Conservation (phyloP, 2,329 filamentous ascomycete species). For the Podosphaera fusca region DNA sequence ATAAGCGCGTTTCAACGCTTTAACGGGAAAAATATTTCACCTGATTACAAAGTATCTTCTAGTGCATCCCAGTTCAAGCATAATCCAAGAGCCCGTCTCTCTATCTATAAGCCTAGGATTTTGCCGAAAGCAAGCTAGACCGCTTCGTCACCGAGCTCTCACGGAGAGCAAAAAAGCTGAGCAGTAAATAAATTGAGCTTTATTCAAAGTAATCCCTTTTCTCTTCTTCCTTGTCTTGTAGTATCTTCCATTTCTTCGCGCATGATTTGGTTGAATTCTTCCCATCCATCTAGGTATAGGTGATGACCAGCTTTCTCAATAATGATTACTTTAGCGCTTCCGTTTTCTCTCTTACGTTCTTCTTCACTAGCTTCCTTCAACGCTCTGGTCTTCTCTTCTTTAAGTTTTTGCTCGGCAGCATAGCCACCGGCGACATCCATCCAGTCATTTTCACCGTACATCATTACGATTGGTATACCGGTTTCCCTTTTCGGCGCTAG, state of each 20-base stretch:
- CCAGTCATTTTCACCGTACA: constrained; percentile 98
- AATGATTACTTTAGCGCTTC: constrained; percentile 60
- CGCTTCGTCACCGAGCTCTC: no score
- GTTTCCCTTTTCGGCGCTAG: constrained; percentile 18
- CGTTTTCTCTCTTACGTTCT: constrained; percentile 50
- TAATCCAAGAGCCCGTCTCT: no score
- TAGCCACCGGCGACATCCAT: constrained; percentile 84
- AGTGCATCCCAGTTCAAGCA: no score
- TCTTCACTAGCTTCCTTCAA: constrained; percentile 40
- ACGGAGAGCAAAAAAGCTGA: no score
- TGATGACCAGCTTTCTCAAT: constrained; percentile 52
- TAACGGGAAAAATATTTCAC: no score
- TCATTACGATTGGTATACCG: constrained; percentile 65
- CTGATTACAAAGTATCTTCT: no score
- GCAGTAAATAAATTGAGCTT: no score
- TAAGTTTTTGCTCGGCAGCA: constrained; percentile 57
- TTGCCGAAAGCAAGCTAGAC: no score
- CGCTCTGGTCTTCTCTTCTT: constrained; percentile 36
- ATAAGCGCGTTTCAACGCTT: no score
- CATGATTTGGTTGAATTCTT: constrained; percentile 46
- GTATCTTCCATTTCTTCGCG: constrained; percentile 39
- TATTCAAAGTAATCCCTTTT: not conserved
- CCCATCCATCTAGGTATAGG: constrained; percentile 45
- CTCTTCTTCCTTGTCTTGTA: constrained; percentile 8
- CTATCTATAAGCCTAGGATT: no score